These are phyloP conservation scores for Vaccinium vitisidaea DNA, from an alignment of 148 eudicot genomes.

Conservation along the genomic window DNA sequence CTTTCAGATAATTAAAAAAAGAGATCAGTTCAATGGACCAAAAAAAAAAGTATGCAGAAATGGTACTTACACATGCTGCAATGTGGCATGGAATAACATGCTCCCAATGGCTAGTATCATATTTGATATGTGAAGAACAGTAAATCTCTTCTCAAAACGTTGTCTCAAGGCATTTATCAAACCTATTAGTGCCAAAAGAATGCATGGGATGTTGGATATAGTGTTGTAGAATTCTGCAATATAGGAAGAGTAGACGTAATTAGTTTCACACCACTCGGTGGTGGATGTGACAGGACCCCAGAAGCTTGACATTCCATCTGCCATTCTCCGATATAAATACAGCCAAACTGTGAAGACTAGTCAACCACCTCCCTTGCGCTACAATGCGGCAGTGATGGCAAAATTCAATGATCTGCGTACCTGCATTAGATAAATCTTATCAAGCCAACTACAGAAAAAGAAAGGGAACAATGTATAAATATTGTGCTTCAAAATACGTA, in stretches of 20 bases:
- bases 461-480: not conserved
- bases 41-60: not conserved
- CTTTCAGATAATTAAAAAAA: not conserved
- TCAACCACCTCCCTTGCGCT: not conserved
- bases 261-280: conserved; percentile 55
- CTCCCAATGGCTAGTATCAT: conserved; percentile 58
- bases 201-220: conserved; percentile 52
- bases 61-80: conserved; percentile 52
- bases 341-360: not conserved
- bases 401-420: not conserved
- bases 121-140: conserved; percentile 57
- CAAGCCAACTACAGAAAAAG: not conserved
- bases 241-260: conserved; percentile 50
- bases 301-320: conserved; percentile 41
- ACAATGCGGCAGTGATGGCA: not conserved
- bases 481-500: not conserved
- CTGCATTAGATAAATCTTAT: conserved; percentile 18
- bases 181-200: conserved; percentile 52
- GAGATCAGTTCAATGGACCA: not conserved
- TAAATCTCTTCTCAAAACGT: conserved; percentile 66
- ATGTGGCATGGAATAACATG: conserved; percentile 55
- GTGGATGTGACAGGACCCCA: conserved; percentile 59
- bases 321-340: conserved; percentile 26
- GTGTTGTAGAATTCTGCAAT: conserved; percentile 64
- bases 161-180: conserved; percentile 50